Evolutionary conservation across 1,284 basidiomycete genomes (phyloP).

Genomic region (Ganoderma boninense): DNA sequence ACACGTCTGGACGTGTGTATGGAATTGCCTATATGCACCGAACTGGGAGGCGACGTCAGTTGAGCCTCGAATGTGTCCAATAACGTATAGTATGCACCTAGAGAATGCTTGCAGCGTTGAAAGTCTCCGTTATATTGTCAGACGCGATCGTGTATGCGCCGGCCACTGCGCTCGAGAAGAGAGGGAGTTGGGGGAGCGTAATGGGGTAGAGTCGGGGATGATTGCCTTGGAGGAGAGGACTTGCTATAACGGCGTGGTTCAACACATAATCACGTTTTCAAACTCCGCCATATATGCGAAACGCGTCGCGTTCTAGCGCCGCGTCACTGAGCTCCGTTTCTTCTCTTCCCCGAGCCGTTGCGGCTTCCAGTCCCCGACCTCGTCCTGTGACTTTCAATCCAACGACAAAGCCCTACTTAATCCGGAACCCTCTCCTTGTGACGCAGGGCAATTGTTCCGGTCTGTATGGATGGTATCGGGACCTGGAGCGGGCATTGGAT

Average conservation of each 20-base stretch:
- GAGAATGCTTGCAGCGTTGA: not conserved
- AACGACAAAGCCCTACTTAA: not conserved
- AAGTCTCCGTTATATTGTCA: constrained; percentile 2
- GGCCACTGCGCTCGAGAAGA: not conserved
- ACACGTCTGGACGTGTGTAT: constrained; percentile 20
- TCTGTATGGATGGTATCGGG: not conserved
- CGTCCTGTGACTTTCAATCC: constrained; percentile 2
- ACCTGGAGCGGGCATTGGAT: not conserved
- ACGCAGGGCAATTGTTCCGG: not conserved
- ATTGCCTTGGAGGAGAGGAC: constrained; percentile 30
- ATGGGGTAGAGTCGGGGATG: constrained; percentile 12
- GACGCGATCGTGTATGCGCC: constrained; percentile 2
- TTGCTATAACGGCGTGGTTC: constrained; percentile 31
- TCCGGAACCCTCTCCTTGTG: not conserved
- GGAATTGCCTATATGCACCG: constrained; percentile 9
- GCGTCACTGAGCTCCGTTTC: constrained; percentile 15
- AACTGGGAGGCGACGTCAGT: constrained; percentile 21
- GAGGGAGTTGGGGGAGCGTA: constrained; percentile 7
- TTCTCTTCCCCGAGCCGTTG: constrained; percentile 13
- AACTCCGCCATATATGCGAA: constrained; percentile 29
- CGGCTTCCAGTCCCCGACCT: not conserved
- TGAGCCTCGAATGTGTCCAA: constrained; percentile 10
- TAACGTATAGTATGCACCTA: constrained; percentile 16
- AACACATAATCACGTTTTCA: constrained; percentile 30
- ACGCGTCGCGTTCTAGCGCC: constrained; percentile 30